phyloP scores from a whole-genome alignment of 768 basidiomycete genomes.

The Calocera cornea region DNA sequence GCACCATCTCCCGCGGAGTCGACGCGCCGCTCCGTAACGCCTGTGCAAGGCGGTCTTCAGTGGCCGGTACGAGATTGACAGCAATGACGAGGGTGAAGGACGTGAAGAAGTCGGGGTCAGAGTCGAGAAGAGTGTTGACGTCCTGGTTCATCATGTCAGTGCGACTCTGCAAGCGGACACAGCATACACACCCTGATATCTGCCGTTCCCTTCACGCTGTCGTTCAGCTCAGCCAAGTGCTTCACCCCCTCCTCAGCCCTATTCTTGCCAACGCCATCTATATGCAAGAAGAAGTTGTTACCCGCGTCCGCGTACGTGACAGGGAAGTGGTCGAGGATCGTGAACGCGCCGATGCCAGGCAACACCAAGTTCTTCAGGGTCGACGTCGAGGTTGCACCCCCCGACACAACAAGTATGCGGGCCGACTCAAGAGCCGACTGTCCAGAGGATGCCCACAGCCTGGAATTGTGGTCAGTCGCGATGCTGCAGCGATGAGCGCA shows the following conservation, averaged over 20 bases:
- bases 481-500: not conserved
- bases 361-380: constrained; percentile 93
- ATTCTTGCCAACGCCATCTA: constrained; percentile 59
- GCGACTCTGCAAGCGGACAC: not conserved
- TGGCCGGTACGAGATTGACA: constrained; percentile 53
- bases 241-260: constrained; percentile 69
- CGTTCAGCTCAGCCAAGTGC: constrained; percentile 74
- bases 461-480: constrained; percentile 19
- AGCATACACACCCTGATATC: constrained; percentile 33
- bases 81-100: constrained; percentile 71
- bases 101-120: constrained; percentile 39
- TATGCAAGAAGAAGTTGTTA: constrained; percentile 83
- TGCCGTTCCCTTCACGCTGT: constrained; percentile 59
- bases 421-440: constrained; percentile 79
- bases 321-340: constrained; percentile 56
- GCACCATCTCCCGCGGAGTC: constrained; percentile 32
- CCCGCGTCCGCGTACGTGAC: constrained; percentile 70
- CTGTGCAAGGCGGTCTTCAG: constrained; percentile 45
- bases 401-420: constrained; percentile 66
- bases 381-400: constrained; percentile 71
- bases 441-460: constrained; percentile 87
- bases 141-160: constrained; percentile 19
- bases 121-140: constrained; percentile 44
- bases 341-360: constrained; percentile 92
- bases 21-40: constrained; percentile 54